Conservation (phyloP, 2,329 filamentous ascomycete species). For the Elsinoe ampelina region DNA sequence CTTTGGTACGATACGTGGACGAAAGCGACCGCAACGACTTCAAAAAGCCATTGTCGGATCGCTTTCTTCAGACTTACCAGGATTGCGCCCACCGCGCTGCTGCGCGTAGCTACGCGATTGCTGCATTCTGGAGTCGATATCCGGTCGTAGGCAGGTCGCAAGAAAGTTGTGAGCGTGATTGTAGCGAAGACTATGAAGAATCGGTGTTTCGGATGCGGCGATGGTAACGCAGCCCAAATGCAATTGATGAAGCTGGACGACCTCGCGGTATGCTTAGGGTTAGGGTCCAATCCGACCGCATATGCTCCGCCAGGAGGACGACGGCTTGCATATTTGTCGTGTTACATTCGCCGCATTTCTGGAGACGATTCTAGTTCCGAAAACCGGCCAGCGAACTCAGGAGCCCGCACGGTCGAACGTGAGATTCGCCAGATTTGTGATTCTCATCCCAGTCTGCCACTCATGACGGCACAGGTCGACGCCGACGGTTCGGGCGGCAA, state of each 20-base stretch:
- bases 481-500: too few relatives aligned
- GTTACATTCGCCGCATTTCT: too few relatives aligned
- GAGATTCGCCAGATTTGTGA: too few relatives aligned
- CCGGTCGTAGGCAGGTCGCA: background rate
- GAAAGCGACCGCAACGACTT: background rate
- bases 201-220: too few relatives aligned
- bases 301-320: too few relatives aligned
- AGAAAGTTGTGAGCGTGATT: background rate
- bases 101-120: conserved; percentile 7
- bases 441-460: too few relatives aligned
- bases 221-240: too few relatives aligned
- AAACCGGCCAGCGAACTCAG: too few relatives aligned
- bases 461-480: too few relatives aligned
- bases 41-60: background rate
- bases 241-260: background rate
- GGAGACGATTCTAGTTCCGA: too few relatives aligned
- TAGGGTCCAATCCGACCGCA: background rate
- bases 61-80: background rate
- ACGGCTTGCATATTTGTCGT: background rate
- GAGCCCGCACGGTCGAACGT: too few relatives aligned
- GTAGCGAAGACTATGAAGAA: too few relatives aligned
- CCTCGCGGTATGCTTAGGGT: background rate
- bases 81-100: background rate
- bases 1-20: background rate
- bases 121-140: background rate